Conservation (phyloP, 1,284 basidiomycete genomes). For the Marasmius oreades region DNA sequence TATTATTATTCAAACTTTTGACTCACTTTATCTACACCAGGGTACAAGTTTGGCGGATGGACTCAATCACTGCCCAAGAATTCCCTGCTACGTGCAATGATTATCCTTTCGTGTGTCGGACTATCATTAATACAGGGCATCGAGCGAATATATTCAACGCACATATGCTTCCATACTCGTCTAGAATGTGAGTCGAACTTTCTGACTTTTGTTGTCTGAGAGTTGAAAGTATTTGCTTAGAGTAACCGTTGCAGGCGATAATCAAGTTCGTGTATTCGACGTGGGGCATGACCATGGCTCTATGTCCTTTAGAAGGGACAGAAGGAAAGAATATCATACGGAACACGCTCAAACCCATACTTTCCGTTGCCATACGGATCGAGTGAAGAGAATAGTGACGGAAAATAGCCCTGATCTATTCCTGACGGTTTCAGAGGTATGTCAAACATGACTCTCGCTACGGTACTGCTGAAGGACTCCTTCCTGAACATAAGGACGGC, state of each 20-base stretch:
- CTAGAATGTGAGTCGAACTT: slow-evolving; percentile 49
- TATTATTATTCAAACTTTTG: slow-evolving; percentile 27
- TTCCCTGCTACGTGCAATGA: slow-evolving; percentile 22
- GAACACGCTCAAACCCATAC: slow-evolving; percentile 47
- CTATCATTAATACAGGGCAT: slow-evolving; percentile 77
- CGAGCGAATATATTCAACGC: slow-evolving; percentile 85
- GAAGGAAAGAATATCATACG: slow-evolving; percentile 37
- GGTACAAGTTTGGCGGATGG: slow-evolving; percentile 68
- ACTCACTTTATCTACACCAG: slow-evolving; percentile 26
- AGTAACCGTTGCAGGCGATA: slow-evolving; percentile 78
- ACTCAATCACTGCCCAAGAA: slow-evolving; percentile 26
- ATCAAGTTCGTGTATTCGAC: slow-evolving; percentile 81
- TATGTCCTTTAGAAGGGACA: slow-evolving; percentile 21
- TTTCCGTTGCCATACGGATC: slow-evolving; percentile 62
- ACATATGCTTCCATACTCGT: slow-evolving; percentile 76
- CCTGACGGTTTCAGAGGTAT: slow-evolving; percentile 80
- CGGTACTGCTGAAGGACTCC: background rate
- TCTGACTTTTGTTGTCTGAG: slow-evolving; percentile 17
- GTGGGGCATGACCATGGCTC: slow-evolving; percentile 46
- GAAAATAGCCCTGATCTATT: slow-evolving; percentile 84
- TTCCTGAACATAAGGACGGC: slow-evolving; percentile 34
- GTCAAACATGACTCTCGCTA: slow-evolving; percentile 16
- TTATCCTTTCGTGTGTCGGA: slow-evolving; percentile 62
- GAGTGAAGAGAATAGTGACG: slow-evolving; percentile 80
- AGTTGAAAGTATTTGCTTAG: slow-evolving; percentile 30